Evolutionary conservation across 176 grass and related monocot species (phyloP).

Genomic region (Guadua angustifolia): DNA sequence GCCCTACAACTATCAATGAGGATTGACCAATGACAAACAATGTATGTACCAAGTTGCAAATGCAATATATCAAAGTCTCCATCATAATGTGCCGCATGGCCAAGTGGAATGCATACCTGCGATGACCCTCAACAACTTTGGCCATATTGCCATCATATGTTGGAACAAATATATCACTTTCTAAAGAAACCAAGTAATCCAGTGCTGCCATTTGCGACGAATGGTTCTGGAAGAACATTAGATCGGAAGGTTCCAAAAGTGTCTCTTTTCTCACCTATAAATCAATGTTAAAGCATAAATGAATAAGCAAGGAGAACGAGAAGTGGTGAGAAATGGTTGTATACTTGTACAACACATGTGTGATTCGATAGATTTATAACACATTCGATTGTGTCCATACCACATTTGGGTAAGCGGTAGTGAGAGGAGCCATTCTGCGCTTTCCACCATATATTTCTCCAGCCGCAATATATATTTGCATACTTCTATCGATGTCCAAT

Average conservation of each 20-base stretch:
- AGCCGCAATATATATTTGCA: slow-evolving; percentile 93
- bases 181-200: slow-evolving; percentile 93
- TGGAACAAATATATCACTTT: slow-evolving; percentile 92
- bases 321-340: neutral
- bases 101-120: neutral
- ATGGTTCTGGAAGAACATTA: slow-evolving; percentile 95
- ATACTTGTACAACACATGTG: neutral
- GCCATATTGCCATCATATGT: slow-evolving; percentile 99
- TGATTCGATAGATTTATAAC: neutral
- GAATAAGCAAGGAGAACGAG: neutral
- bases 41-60: neutral
- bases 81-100: neutral
- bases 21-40: neutral
- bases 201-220: slow-evolving; percentile 97
- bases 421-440: slow-evolving; percentile 74
- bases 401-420: slow-evolving; percentile 84
- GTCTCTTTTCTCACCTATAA: slow-evolving; percentile 90
- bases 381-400: slow-evolving; percentile 43
- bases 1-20: neutral
- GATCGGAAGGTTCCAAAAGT: slow-evolving; percentile 68
- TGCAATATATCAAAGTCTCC: neutral
- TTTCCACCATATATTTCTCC: slow-evolving; percentile 89
- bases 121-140: slow-evolving; percentile 28
- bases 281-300: slow-evolving; percentile 13
- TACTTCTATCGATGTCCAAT: slow-evolving; percentile 72